Percentiles rank a stretch among this genome's conserved stretches.
Conservation (phyloP, 2,329 filamentous ascomycete species). For the Dothistroma pini region DNA sequence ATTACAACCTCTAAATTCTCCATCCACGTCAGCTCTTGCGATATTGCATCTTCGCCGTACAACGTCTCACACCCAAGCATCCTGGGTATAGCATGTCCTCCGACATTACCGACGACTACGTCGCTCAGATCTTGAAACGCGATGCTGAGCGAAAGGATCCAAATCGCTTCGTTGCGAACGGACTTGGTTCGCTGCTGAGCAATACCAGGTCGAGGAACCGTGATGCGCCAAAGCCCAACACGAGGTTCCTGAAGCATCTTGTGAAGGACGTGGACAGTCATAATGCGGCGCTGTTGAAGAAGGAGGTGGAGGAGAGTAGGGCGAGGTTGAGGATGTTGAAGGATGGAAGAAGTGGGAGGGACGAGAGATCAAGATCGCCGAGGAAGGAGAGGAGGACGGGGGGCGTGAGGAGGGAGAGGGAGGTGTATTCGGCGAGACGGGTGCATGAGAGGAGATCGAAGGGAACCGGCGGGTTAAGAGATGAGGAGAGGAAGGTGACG, state of each 20-base stretch:
- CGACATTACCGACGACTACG: constrained; percentile 66
- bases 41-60: neutral
- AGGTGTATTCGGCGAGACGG: constrained; percentile 1
- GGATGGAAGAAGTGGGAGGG: constrained; percentile 12
- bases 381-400: constrained; percentile 5
- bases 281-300: constrained; percentile 80
- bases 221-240: constrained; percentile 78
- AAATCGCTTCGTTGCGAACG: constrained; percentile 18
- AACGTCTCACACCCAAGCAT: neutral
- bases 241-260: constrained; percentile 80
- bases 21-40: neutral
- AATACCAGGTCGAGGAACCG: constrained; percentile 13
- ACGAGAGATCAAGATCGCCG: constrained; percentile 4
- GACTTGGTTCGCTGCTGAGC: constrained; percentile 12
- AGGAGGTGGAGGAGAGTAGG: constrained; percentile 74
- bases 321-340: constrained; percentile 62
- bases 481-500: neutral
- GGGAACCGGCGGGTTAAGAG: neutral
- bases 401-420: neutral
- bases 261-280: constrained; percentile 85
- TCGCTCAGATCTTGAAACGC: constrained; percentile 72
- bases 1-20: neutral
- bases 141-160: constrained; percentile 64
- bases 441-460: neutral
- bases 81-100: neutral